Conservation (phyloP, 2,329 filamentous ascomycete genomes). For the Paraphaeosphaeria minitans region DNA sequence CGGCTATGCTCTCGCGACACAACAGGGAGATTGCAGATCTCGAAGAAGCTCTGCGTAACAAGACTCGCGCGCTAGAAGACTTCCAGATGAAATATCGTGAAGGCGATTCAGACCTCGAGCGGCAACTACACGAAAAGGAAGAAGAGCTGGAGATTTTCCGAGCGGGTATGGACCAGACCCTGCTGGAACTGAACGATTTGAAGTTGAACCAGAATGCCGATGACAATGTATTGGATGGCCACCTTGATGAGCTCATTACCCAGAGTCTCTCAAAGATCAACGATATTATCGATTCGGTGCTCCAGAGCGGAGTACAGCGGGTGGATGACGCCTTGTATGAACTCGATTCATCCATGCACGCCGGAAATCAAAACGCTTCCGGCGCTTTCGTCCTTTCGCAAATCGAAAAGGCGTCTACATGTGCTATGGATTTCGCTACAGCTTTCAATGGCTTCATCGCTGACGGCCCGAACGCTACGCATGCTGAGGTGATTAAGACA, state of each 20-base stretch:
- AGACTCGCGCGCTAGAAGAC: constrained; percentile 86
- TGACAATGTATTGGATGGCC: constrained; percentile 82
- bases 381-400: constrained; percentile 94
- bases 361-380: constrained; percentile 96
- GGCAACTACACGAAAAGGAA: constrained; percentile 88
- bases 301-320: constrained; percentile 89
- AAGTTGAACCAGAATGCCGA: constrained; percentile 66
- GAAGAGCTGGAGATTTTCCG: constrained; percentile 98
- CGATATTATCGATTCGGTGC: constrained; percentile 94
- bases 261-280: constrained; percentile 91
- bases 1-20: constrained; percentile 91
- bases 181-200: constrained; percentile 89
- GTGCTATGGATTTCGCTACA: constrained; percentile 95
- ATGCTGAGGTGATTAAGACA: constrained; percentile 89
- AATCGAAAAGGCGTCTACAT: constrained; percentile 94
- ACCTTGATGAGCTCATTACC: constrained; percentile 87
- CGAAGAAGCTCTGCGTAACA: constrained; percentile 86
- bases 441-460: constrained; percentile 99
- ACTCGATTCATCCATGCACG: constrained; percentile 96
- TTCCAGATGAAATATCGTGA: constrained; percentile 77
- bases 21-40: constrained; percentile 97
- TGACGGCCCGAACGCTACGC: constrained; percentile 87
- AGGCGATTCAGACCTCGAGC: constrained; percentile 83
- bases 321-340: constrained; percentile 98
- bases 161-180: constrained; percentile 93